Percentiles rank a stretch among this genome's conserved stretches.
These are phyloP conservation scores for Pythium sukuiense DNA, from an alignment of 352 stramenopile species.

Conservation along the genomic window DNA sequence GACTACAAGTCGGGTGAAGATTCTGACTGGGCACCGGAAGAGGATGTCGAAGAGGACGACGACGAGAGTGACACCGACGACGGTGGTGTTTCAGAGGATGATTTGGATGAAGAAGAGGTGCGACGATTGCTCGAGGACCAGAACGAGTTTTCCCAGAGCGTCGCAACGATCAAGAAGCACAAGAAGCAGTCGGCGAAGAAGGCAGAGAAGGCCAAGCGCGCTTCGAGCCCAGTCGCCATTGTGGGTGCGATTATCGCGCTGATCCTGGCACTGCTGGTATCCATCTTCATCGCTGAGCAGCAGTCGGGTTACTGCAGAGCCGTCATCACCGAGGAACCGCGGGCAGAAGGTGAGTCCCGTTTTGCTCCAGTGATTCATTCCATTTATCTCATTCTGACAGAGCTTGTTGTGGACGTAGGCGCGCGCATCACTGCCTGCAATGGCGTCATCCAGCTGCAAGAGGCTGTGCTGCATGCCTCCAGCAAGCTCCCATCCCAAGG, in stretches of 20 bases:
- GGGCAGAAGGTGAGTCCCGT: conserved; percentile 23
- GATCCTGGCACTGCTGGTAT: conserved; percentile 40
- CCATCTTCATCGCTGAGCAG: conserved; percentile 43
- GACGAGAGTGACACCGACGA: conserved; percentile 31
- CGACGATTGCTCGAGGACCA: conserved; percentile 25
- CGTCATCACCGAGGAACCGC: conserved; percentile 9
- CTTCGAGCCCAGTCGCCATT: conserved; percentile 30
- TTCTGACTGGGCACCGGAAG: conserved; percentile 54
- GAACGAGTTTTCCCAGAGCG: conserved; percentile 13
- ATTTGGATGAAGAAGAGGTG: conserved; percentile 52
- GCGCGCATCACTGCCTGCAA: conserved; percentile 16
- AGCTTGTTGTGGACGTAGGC: conserved; percentile 3
- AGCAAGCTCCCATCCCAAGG: conserved; percentile 9
- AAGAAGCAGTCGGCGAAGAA: conserved; percentile 28
- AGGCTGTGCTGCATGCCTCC: conserved; percentile 8
- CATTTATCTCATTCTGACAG: background rate
- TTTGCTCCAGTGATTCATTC: background rate
- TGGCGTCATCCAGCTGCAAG: conserved; percentile 18
- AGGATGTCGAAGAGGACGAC: conserved; percentile 43
- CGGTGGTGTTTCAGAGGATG: conserved; percentile 37
- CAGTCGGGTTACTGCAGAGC: conserved; percentile 25
- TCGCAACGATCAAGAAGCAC: conserved; percentile 41
- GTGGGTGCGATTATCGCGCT: conserved; percentile 38
- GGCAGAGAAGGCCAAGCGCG: background rate
- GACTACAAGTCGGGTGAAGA: conserved; percentile 57